A percentile compares a stretch with the other conserved stretches of the same genome.
Conservation (phyloP, 176 grass and related monocot species). For the Echinochloa phyllopogon region DNA sequence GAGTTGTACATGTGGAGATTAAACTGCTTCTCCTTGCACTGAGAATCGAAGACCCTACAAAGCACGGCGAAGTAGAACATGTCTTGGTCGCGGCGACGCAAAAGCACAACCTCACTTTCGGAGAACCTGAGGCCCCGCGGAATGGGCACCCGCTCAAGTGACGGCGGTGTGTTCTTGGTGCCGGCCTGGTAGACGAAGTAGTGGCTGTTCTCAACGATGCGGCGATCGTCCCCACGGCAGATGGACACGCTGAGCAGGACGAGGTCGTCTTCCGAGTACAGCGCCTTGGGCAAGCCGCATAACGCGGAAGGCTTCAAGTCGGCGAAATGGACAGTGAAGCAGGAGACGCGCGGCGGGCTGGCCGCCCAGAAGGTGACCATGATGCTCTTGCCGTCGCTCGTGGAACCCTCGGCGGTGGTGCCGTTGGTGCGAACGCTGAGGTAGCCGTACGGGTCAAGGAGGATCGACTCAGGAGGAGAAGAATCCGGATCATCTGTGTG, state of each 20-base stretch:
- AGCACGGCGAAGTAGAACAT: neutral
- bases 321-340: neutral
- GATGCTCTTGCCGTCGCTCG: neutral
- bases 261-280: neutral
- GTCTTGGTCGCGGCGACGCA: neutral
- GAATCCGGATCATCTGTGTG: neutral
- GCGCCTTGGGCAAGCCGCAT: neutral
- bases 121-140: no score
- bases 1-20: conserved; percentile 2
- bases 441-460: conserved; percentile 4
- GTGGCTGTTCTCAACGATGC: neutral
- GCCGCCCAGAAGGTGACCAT: neutral
- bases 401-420: neutral
- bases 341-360: neutral
- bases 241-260: neutral
- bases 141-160: neutral
- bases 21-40: neutral
- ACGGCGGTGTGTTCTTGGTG: no score
- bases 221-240: neutral
- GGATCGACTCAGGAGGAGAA: neutral
- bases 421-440: neutral
- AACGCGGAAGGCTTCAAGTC: neutral
- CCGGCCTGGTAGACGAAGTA: conserved; percentile 1
- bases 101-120: neutral
- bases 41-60: neutral